These are phyloP conservation scores for Coemansia sp. DNA, from an alignment of 192 early-diverging fungal species.

Conservation along the genomic window DNA sequence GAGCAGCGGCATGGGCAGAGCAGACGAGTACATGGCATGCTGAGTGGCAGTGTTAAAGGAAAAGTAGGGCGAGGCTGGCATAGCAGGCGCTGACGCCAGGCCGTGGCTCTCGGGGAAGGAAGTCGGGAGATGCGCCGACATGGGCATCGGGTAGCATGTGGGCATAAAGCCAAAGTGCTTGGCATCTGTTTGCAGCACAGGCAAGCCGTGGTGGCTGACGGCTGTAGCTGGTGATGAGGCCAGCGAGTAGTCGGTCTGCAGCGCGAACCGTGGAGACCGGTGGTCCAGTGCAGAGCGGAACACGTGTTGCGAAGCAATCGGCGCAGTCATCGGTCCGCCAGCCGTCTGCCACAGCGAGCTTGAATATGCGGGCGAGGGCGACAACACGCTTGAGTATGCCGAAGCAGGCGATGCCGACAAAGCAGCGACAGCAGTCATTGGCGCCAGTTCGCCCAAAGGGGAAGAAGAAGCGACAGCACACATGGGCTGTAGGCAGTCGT, in stretches of 20 bases:
- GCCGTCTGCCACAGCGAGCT: slow-evolving; percentile 4
- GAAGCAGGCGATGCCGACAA: background rate
- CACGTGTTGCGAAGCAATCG: background rate
- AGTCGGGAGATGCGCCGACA: slow-evolving; percentile 3
- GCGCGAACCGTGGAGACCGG: background rate
- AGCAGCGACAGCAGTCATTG: background rate
- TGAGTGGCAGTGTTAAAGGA: background rate
- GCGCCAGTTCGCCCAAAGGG: background rate
- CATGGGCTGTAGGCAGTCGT: slow-evolving; percentile 8
- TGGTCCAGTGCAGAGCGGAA: background rate
- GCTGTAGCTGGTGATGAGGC: background rate
- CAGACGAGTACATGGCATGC: background rate
- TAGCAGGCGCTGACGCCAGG: background rate
- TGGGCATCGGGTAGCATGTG: background rate
- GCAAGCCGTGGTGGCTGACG: background rate
- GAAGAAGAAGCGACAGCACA: background rate
- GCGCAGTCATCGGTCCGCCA: slow-evolving; percentile 16
- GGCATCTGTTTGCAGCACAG: slow-evolving; percentile 1
- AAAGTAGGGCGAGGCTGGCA: slow-evolving; percentile 1
- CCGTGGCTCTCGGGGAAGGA: slow-evolving; percentile 2
- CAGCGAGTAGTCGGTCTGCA: background rate
- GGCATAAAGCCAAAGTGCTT: slow-evolving; percentile 5
- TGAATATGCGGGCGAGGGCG: background rate
- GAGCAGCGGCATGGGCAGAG: slow-evolving; percentile 23
- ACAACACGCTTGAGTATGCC: background rate